Evolutionary conservation across 768 basidiomycete species (phyloP).

Genomic region (Stropharia rugosoannulata): DNA sequence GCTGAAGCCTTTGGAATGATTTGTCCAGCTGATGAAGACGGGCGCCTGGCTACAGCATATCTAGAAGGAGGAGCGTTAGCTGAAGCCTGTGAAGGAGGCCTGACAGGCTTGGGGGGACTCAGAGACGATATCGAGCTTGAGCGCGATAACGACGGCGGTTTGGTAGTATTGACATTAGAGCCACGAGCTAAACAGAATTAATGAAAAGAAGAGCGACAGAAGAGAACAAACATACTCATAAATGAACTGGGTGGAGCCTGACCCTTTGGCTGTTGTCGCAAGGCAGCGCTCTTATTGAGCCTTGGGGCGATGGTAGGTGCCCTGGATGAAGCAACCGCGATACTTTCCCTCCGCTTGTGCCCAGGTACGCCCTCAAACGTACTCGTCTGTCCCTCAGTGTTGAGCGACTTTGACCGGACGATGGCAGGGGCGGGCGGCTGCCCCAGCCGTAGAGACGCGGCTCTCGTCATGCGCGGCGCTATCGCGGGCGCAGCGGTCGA

Average conservation of each 20-base stretch:
- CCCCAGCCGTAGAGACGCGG: slow-evolving; percentile 69
- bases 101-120: slow-evolving; percentile 17
- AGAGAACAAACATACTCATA: slow-evolving; percentile 53
- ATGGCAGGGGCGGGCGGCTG: slow-evolving; percentile 38
- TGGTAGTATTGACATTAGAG: slow-evolving; percentile 31
- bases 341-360: slow-evolving; percentile 76
- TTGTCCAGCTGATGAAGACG: slow-evolving; percentile 39
- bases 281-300: slow-evolving; percentile 75
- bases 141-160: slow-evolving; percentile 43
- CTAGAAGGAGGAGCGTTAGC: slow-evolving; percentile 12
- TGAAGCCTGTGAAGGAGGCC: slow-evolving; percentile 32
- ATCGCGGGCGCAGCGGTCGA: slow-evolving; percentile 72
- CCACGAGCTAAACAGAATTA: slow-evolving; percentile 41
- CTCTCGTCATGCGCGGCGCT: slow-evolving; percentile 74
- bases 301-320: slow-evolving; percentile 70
- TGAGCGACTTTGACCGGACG: slow-evolving; percentile 36
- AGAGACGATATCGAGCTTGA: slow-evolving; percentile 40
- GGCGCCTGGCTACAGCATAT: slow-evolving; percentile 31
- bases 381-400: slow-evolving; percentile 26
- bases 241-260: slow-evolving; percentile 64
- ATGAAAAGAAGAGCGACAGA: not conserved
- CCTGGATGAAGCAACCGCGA: slow-evolving; percentile 65
- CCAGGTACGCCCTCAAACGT: slow-evolving; percentile 83
- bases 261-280: slow-evolving; percentile 58
- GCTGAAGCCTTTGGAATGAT: not conserved